These are phyloP conservation scores for Hebeloma cylindrosporum DNA, from an alignment of 768 basidiomycete species.

Conservation along the genomic window DNA sequence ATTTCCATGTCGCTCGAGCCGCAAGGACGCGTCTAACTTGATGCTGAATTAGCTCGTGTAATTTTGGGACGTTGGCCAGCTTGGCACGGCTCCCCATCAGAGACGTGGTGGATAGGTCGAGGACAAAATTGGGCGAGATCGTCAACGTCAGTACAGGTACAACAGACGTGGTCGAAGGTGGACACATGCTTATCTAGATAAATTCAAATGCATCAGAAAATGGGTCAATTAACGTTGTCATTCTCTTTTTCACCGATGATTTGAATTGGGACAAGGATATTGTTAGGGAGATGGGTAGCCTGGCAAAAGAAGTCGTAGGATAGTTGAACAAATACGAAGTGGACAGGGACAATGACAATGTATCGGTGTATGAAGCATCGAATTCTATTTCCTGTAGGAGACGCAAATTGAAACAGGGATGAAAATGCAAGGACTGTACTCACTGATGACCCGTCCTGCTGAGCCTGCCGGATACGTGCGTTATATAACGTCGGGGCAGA, in stretches of 20 bases:
- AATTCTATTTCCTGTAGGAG: conserved; percentile 69
- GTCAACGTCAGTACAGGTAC: conserved; percentile 67
- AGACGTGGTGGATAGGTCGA: conserved; percentile 85
- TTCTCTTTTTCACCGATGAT: conserved; percentile 49
- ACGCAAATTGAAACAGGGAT: conserved; percentile 10
- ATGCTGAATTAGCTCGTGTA: conserved; percentile 90
- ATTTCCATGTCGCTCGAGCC: conserved; percentile 60
- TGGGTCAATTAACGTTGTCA: background rate
- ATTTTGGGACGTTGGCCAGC: conserved; percentile 93
- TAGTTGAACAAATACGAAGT: conserved; percentile 86
- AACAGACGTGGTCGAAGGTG: conserved; percentile 53
- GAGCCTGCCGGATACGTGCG: conserved; percentile 47
- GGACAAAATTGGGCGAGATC: conserved; percentile 82
- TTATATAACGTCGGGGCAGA: conserved; percentile 78
- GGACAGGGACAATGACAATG: conserved; percentile 77
- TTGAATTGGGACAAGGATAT: conserved; percentile 76
- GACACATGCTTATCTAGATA: conserved; percentile 58
- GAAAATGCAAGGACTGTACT: conserved; percentile 6
- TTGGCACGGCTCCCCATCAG: conserved; percentile 97
- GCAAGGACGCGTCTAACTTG: conserved; percentile 72
- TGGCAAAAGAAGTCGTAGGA: conserved; percentile 78
- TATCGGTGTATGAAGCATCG: conserved; percentile 82
- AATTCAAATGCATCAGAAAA: background rate
- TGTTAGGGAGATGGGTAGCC: conserved; percentile 78
- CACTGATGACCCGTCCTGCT: conserved; percentile 21